Percentiles rank a stretch among this genome's conserved stretches.
These are phyloP conservation scores for Begonia peltatifolia DNA, from an alignment of 306 rosid species.

Conservation along the genomic window DNA sequence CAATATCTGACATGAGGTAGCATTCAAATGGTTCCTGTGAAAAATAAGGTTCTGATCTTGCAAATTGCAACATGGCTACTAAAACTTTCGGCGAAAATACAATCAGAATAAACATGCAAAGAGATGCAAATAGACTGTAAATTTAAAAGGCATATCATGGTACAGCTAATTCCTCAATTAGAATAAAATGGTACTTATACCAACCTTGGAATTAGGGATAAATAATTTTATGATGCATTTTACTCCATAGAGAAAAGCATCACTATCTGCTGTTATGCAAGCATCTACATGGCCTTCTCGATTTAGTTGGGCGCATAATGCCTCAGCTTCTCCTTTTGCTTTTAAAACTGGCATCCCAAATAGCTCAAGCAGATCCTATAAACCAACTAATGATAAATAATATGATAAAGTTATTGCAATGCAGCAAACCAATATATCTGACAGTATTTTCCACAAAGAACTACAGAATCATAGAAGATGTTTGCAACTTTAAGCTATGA, in stretches of 20 bases:
- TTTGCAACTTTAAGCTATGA: no score
- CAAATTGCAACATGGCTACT: not conserved
- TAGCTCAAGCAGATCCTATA: conserved; percentile 67
- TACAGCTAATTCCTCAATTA: no score
- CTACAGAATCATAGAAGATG: no score
- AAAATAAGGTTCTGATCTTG: conserved; percentile 14
- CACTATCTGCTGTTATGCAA: conserved; percentile 81
- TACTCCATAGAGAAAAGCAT: conserved; percentile 84
- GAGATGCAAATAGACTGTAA: no score
- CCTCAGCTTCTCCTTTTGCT: conserved; percentile 97
- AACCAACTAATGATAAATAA: conserved; percentile 13
- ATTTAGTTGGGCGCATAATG: conserved; percentile 73
- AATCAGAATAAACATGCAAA: no score
- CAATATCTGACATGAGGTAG: conserved; percentile 74
- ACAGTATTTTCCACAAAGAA: no score
- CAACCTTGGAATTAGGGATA: conserved; percentile 45
- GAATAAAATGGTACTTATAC: no score
- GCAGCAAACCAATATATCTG: no score
- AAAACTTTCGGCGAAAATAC: not conserved
- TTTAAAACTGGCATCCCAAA: conserved; percentile 79
- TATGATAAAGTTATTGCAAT: not conserved
- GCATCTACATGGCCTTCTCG: conserved; percentile 72
- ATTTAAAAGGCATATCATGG: no score
- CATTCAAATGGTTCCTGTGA: conserved; percentile 88
- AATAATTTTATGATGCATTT: conserved; percentile 58